Base-by-base conservation (phyloP, 139 green algal species). In the Coelastrella sp. region DNA sequence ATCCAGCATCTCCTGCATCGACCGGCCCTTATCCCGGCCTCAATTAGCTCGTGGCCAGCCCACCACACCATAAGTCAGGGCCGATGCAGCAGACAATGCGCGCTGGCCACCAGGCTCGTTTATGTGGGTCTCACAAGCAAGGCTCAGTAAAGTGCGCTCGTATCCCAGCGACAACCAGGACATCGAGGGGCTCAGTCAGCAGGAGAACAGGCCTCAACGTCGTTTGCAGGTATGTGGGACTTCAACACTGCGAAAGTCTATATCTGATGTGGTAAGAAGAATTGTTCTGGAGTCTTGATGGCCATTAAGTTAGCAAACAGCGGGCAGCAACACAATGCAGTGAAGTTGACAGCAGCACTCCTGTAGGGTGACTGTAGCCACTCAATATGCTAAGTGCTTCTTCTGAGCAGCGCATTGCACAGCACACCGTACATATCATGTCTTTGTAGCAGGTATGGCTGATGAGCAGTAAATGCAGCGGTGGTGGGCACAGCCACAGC, bases 131-230 rank as follows among this genome's bases (percentile, higher is more conserved):
- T 8, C n/a, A 76, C 24, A 19, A 5, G 15, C n/a, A 25, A 27
- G 68, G 17, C 68, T 24, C 68, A 76, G 63, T 70, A 0, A 63
- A 65, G 35, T 83, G 78, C 78, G 27, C 65, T n/a, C 49, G 78
- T 58, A 20, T 22, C 14, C 25, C 78, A 7, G 24, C 49, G 14
- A 24, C 35, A 15, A 49, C 78, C 12, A 15, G 12, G 49, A 7
- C 11, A 65, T 9, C 35, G 12, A 24, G 78, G 49, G 27, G 81
- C 79, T 73, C 58, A 66, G 79, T 70, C 79, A 65, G 56, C 79
- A 85, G 79, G 35, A 68, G 79, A 66, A 72, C 79, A 66, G 49
- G 56, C 17, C 20, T 85, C 3, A 68, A 70, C 79, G 56, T 85
- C 11, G 79, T 85, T 20, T 85, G 79, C 74, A 76, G 68, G 68